Percentiles rank a stretch among this genome's conserved stretches.
These are phyloP conservation scores for Coniochaeta sp. DNA, from an alignment of 2,329 filamentous ascomycete genomes.

Conservation along the genomic window DNA sequence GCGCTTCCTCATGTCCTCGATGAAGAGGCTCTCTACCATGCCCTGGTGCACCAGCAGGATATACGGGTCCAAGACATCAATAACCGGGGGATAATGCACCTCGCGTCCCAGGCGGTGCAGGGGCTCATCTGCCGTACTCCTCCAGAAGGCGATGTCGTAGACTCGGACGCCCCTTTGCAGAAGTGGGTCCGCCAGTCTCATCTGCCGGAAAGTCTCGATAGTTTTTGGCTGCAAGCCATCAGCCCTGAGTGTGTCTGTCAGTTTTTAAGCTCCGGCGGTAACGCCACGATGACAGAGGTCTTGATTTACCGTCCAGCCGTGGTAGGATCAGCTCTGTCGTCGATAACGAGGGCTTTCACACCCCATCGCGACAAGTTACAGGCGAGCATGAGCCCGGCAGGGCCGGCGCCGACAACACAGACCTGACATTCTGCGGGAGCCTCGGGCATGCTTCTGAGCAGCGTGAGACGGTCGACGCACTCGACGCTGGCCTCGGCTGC, in stretches of 20 bases:
- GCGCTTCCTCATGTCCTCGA: conserved; percentile 59
- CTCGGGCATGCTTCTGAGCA: conserved; percentile 40
- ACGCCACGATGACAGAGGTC: neutral
- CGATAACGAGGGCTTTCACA: conserved; percentile 51
- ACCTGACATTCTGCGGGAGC: conserved; percentile 30
- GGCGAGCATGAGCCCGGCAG: conserved; percentile 49
- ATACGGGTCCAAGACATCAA: conserved; percentile 50
- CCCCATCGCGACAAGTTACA: conserved; percentile 47
- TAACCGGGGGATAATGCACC: conserved; percentile 59
- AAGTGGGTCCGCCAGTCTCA: conserved; percentile 60
- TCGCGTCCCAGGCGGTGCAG: conserved; percentile 58
- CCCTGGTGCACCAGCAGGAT: conserved; percentile 62
- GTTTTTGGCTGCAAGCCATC: conserved; percentile 73
- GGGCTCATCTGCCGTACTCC: conserved; percentile 35
- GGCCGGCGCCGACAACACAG: conserved; percentile 47
- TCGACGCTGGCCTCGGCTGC: conserved; percentile 18
- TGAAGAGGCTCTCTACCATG: conserved; percentile 65
- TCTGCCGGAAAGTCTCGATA: conserved; percentile 68
- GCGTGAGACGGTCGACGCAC: conserved; percentile 37
- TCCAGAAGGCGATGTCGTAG: conserved; percentile 71
- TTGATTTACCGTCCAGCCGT: conserved; percentile 48
- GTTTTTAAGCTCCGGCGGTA: neutral
- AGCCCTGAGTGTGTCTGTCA: conserved; percentile 33
- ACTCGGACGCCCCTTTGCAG: conserved; percentile 61
- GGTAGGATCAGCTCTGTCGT: conserved; percentile 55